Base-by-base conservation (phyloP, 2,329 filamentous ascomycete genomes). In the Neofusicoccum sp. region DNA sequence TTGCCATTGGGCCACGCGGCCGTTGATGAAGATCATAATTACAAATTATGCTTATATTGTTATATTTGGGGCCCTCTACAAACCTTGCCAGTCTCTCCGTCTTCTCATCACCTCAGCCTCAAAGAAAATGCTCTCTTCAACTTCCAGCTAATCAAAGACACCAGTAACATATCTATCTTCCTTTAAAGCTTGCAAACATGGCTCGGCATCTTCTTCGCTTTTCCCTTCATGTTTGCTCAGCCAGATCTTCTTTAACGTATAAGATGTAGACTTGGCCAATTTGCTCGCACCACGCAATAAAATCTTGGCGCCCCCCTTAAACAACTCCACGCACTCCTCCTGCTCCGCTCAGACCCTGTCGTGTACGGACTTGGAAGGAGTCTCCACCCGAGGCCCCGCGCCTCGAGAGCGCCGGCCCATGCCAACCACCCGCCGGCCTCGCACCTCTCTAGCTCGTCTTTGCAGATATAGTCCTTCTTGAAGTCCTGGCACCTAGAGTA, bases 331-430 rank as follows among this genome's bases (percentile, higher is more conserved):
- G 7, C 81, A 62, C 38, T 80, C 75, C 12, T 74, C 71, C 0
- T 77, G 66, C 31, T 84, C 79, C 20, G 72, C 71, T 67, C 75
- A 77, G 66, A 84, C 71, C 9, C 76, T 65, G 47, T 84, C 80
- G 58, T 82, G 79, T 3, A 82, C 79, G 63, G 83, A 78, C 60
- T 73, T 74, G 45, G 40, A 31, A 16, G 20, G 33, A 14, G 86
- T 83, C 62, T 90, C 87, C 28, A 86, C 75, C 48, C 36, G 11
- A 1, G 87, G 90, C 68, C 89, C 90, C 0, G 86, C 86, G 0
- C 45, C 9, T 48, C 45, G 45, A 48, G 20, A 48, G 33, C n/a
- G 28, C 24, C n/a, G 45, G 12, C 14, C 49, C 33, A 38, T 9
- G 2, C 16, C 2, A 2, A 51, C 49, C 4, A 3, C 49, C 49